These are phyloP conservation scores for Talaromyces wortmannii DNA, from an alignment of 495 filamentous ascomycete species.

Conservation along the genomic window DNA sequence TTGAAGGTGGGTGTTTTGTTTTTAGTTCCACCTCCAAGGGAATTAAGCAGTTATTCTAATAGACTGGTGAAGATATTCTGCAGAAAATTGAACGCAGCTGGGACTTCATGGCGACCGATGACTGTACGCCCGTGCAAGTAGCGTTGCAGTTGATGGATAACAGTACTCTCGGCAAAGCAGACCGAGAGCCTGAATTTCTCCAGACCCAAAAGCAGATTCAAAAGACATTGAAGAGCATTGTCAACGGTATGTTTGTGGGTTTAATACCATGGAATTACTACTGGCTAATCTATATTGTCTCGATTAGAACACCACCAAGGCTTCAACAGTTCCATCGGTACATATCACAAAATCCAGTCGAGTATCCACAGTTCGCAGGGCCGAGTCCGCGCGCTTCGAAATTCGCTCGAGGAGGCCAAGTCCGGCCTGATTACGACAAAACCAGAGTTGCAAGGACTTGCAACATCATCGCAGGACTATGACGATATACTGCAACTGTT, in stretches of 20 bases:
- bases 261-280: not conserved
- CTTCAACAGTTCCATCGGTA: conserved; percentile 98
- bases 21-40: not conserved
- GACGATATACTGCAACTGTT: conserved; percentile 85
- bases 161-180: conserved; percentile 84
- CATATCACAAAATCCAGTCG: conserved; percentile 94
- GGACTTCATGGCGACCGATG: conserved; percentile 80
- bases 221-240: conserved; percentile 85
- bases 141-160: conserved; percentile 89
- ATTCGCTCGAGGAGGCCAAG: conserved; percentile 78
- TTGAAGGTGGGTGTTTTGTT: conserved; percentile 28
- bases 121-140: conserved; percentile 87
- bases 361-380: conserved; percentile 86
- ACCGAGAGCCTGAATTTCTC: conserved; percentile 77
- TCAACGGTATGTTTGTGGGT: conserved; percentile 52
- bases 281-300: not conserved
- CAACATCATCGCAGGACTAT: conserved; percentile 80
- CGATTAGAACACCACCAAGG: conserved; percentile 85
- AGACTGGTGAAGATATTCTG: conserved; percentile 43
- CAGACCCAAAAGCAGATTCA: conserved; percentile 79
- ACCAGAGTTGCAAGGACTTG: conserved; percentile 83
- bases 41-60: not conserved
- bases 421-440: conserved; percentile 75
- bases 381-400: conserved; percentile 73
- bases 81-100: conserved; percentile 77